Base-by-base conservation (phyloP, 179 eudicot species). In the Silene coronaria region DNA sequence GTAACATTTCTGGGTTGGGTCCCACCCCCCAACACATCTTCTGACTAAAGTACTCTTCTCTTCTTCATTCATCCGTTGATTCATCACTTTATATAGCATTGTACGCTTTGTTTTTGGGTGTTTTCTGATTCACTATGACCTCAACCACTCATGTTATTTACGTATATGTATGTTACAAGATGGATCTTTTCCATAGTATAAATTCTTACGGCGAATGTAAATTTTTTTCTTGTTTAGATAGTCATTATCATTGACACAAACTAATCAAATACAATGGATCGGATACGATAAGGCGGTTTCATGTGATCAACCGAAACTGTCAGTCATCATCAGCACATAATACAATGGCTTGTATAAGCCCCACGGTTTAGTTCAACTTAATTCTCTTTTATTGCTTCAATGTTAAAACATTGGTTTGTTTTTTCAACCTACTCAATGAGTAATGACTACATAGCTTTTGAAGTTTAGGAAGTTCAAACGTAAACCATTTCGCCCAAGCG, bases 31-130 rank as follows among this genome's bases (percentile, higher is more conserved):
- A 45, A 45, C 51, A 67, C 58, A 45, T 26, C 23, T 19, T 8
- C 66, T 61, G 66, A 17, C 23, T 77, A 9, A 13, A 48, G 55
- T 34, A 12, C 28, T 62, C 60, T 58, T 14, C 14, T 28, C 46
- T 21, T 70, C 51, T 38, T 69, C 62, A 58, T 76, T 61, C 80
- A 63, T 61, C 51, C 12, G 12, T 77, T 70, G 14, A 70, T 70
- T 70, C 73, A 2, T 70, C 36, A 32, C 36, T 30, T 30, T 65
- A 17, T 65, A 30, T 65, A 65, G 51, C 1, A 30, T 17, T 5
- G 6, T 5, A 32, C 34, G 70, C 23, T 32, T 6, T 32, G 23
- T 21, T 36, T 6, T 67, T 42, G 45, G 55, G 55, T 67, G 71
- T 36, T 67, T 10, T 67, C 55, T 67, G 71, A 67, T 67, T 67